Percentiles rank a stretch among this genome's conserved stretches.
Evolutionary conservation across 2,329 filamentous ascomycete species (phyloP).

Genomic region (Diaporthe longicolla): DNA sequence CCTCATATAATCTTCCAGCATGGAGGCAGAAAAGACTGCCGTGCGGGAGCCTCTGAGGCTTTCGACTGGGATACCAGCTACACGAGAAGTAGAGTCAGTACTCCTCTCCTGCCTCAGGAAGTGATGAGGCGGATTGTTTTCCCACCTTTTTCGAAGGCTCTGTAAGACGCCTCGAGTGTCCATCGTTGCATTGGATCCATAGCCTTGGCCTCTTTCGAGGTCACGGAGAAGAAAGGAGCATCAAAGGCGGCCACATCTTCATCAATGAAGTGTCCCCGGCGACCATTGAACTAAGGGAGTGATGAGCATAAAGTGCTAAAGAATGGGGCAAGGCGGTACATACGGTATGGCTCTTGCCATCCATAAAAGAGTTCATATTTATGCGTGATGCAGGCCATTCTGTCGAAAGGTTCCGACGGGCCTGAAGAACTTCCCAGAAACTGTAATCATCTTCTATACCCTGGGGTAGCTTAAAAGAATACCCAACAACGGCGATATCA

Average conservation of each 20-base stretch:
- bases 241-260: constrained; percentile 55
- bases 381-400: constrained; percentile 52
- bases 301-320: not conserved
- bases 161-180: constrained; percentile 53
- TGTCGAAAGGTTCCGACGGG: constrained; percentile 50
- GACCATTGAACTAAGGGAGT: constrained; percentile 5
- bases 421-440: constrained; percentile 54
- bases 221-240: constrained; percentile 57
- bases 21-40: constrained; percentile 55
- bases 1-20: constrained; percentile 54
- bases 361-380: constrained; percentile 47
- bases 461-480: constrained; percentile 56
- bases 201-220: constrained; percentile 50
- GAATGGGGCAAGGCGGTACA: not conserved
- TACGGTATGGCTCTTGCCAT: constrained; percentile 25
- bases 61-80: constrained; percentile 53
- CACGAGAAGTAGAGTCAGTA: constrained; percentile 23
- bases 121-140: not conserved
- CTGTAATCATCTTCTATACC: constrained; percentile 49
- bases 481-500: constrained; percentile 53
- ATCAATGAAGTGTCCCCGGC: constrained; percentile 51
- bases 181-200: constrained; percentile 57
- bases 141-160: constrained; percentile 55
- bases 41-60: constrained; percentile 49
- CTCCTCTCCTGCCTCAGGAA: not conserved